These are phyloP conservation scores for Eimeria falciformis DNA, from an alignment of 169 alveolate genomes.

Conservation along the genomic window DNA sequence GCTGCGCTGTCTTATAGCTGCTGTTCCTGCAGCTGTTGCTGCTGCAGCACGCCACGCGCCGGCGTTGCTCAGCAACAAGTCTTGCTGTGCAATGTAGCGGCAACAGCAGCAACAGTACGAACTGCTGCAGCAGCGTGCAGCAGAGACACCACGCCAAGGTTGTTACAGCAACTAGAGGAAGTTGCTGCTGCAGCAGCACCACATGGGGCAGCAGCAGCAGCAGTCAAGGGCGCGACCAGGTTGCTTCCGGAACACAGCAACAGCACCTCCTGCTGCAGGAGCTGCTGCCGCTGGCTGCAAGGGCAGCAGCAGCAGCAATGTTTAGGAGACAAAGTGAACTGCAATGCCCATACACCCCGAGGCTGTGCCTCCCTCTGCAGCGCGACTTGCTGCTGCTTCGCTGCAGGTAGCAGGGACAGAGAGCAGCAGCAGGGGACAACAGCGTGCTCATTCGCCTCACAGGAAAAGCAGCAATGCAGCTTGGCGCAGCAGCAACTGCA, in stretches of 20 bases:
- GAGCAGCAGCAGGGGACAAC: slow-evolving; percentile 37
- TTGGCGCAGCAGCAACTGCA: slow-evolving; percentile 8
- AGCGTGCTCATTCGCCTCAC: slow-evolving; percentile 6
- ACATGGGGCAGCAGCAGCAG: slow-evolving; percentile 34
- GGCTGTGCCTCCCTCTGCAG: background rate
- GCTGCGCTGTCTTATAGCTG: background rate
- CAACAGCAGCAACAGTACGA: background rate
- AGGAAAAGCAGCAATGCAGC: background rate
- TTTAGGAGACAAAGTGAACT: background rate
- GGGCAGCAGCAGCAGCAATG: slow-evolving; percentile 24
- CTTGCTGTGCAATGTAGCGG: background rate
- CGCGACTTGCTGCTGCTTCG: slow-evolving; percentile 29
- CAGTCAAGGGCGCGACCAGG: background rate
- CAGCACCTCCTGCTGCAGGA: slow-evolving; percentile 27
- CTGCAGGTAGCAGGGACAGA: background rate
- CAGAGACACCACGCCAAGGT: background rate
- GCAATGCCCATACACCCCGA: background rate
- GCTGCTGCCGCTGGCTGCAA: background rate
- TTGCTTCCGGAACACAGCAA: too few species aligned
- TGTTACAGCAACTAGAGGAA: background rate
- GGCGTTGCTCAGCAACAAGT: slow-evolving; percentile 17
- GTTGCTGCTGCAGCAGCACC: slow-evolving; percentile 26
- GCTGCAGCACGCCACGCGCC: slow-evolving; percentile 20
- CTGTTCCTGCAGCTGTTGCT: background rate
- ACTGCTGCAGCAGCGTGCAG: slow-evolving; percentile 10